Base-by-base conservation (phyloP, 306 rosid species). In the Urtica urens region DNA sequence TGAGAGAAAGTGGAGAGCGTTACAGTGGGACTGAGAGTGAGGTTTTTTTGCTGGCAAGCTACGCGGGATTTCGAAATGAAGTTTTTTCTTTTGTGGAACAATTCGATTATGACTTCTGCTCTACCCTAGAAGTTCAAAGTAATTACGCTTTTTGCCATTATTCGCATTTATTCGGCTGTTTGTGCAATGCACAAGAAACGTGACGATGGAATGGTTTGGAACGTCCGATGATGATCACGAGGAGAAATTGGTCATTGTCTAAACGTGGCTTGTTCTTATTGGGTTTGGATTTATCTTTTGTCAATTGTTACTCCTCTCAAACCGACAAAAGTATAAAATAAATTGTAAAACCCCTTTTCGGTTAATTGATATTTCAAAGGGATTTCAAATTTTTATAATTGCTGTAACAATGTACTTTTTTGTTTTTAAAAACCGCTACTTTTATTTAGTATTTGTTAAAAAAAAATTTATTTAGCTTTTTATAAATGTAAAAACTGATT, bases 21-120 rank as follows among this genome's bases (percentile, higher is more conserved):
- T 3, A 29, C 23, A 11, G 43, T 29, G 30, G 48, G 61, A 23
- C 4, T 35, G 39, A 35, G 23, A n/a, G 40, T 49, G 23, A 45
- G 49, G 16, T 65, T 66, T 66, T 38, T 24, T 19, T 18, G 67
- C 59, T 37, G 23, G 21, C 51, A 5, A 25, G 12, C 51, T 1
- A 74, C 78, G 86, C 78, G 86, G 86, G 81, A 78, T 67, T 2
- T 29, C 34, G 27, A 33, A 48, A 62, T 33, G 20, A 62, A 52
- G 48, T 41, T 11, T 1, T 11, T 9, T 11, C 31, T 56, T 6
- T 23, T 46, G 9, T 9, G 65, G 52, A 4, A 51, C 38, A 45
- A 68, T 58, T 31, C 70, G n/a, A 37, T 22, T 49, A 21, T 24
- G 5, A 21, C 7, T 48, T 24, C 0, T 19, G 4, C 1, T 44